Conservation (phyloP, 495 filamentous ascomycete genomes). For the Usnea hakonensis region DNA sequence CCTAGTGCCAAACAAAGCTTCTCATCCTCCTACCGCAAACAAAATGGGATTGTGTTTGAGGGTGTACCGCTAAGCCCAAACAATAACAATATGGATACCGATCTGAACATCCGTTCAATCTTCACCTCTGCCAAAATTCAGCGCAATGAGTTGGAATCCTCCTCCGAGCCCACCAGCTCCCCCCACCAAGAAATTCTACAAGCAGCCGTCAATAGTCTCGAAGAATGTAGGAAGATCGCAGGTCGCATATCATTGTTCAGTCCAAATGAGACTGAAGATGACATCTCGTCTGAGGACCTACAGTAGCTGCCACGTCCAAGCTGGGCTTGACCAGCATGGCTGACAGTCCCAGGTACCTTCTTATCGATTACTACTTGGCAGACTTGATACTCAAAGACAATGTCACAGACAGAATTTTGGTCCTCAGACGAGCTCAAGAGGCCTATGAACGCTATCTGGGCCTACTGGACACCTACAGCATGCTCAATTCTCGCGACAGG, state of each 20-base stretch:
- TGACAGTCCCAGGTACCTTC: conserved; percentile 50
- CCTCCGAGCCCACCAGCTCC: conserved; percentile 46
- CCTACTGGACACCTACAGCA: conserved; percentile 66
- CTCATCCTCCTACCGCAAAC: no score
- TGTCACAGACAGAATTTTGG: conserved; percentile 49
- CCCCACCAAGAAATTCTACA: conserved; percentile 60
- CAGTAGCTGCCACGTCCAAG: conserved; percentile 46
- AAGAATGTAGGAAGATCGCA: conserved; percentile 63
- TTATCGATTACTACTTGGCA: conserved; percentile 59
- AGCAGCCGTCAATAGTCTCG: conserved; percentile 58
- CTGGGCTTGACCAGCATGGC: conserved; percentile 21
- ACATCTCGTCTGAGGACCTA: conserved; percentile 75
- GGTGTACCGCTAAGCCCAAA: background rate
- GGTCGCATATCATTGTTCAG: conserved; percentile 73
- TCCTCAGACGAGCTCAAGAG: conserved; percentile 53
- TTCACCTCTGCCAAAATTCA: conserved; percentile 51
- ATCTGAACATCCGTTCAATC: conserved; percentile 49
- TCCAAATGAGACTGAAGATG: conserved; percentile 81
- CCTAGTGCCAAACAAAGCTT: no score
- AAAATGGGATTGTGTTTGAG: no score
- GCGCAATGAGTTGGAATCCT: conserved; percentile 42
- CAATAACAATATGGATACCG: conserved; percentile 31
- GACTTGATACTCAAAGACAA: conserved; percentile 56
- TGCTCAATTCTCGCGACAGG: conserved; percentile 58
- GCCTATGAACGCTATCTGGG: conserved; percentile 71